Percentiles rank a stretch among this genome's conserved stretches.
phyloP scores from a whole-genome alignment of 345 rosid species.

The Microthlaspi erraticum region DNA sequence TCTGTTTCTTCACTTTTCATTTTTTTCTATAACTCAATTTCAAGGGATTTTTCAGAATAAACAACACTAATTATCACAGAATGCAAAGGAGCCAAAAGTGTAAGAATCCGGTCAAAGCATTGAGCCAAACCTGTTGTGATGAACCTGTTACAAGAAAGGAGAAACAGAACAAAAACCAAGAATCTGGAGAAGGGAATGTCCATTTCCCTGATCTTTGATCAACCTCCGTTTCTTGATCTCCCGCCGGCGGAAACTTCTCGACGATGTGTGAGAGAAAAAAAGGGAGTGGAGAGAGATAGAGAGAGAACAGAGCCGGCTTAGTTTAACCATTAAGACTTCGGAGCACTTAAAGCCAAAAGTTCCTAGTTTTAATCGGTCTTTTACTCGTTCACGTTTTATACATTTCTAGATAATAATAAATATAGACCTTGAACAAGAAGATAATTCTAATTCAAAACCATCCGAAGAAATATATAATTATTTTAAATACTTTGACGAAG shows the following conservation, averaged over 20 bases:
- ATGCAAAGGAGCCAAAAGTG: slow-evolving; percentile 19
- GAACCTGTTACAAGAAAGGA: slow-evolving; percentile 53
- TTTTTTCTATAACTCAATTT: not conserved
- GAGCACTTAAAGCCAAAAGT: slow-evolving; percentile 38
- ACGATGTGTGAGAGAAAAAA: not conserved
- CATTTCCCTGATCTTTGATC: slow-evolving; percentile 45
- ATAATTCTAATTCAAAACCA: not conserved
- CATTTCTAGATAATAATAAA: not conserved
- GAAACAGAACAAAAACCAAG: slow-evolving; percentile 44
- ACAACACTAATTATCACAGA: slow-evolving; percentile 14
- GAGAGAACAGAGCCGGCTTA: slow-evolving; percentile 25
- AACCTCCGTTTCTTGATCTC: slow-evolving; percentile 27
- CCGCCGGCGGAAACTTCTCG: slow-evolving; percentile 40
- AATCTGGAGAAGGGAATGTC: slow-evolving; percentile 42
- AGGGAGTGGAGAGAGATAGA: slow-evolving; percentile 13
- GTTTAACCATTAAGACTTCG: slow-evolving; percentile 29
- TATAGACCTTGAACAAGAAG: not conserved
- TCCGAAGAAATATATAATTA: not conserved
- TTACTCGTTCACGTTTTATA: slow-evolving; percentile 12
- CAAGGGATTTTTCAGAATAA: not conserved
- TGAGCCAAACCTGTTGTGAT: slow-evolving; percentile 56
- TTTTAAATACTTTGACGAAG: not conserved
- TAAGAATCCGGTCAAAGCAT: not conserved
- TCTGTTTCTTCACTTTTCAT: not conserved
- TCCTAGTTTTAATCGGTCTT: slow-evolving; percentile 28